Conservation (phyloP, 1,284 basidiomycete genomes). For the Trichosporon faecale region DNA sequence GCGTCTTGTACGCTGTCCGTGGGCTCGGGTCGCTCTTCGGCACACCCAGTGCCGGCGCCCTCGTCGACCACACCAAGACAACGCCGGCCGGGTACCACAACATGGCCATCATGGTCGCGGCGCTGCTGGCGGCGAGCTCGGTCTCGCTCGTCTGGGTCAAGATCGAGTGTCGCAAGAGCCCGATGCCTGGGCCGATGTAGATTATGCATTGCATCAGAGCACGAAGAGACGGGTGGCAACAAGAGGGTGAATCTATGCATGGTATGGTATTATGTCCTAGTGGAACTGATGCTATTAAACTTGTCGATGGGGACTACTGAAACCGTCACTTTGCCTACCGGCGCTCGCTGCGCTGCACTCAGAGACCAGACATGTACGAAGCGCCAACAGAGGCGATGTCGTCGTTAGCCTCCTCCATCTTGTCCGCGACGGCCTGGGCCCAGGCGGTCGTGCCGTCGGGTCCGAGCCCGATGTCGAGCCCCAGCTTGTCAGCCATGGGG, state of each 20-base stretch:
- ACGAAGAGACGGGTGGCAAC: not conserved
- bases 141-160: slow-evolving; percentile 23
- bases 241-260: slow-evolving; percentile 5
- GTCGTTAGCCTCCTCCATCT: slow-evolving; percentile 14
- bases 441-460: slow-evolving; percentile 30
- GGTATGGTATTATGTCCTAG: not conserved
- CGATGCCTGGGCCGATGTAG: not conserved
- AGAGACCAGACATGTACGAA: not conserved
- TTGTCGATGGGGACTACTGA: too few relatives aligned
- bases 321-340: too few relatives aligned
- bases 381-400: not conserved
- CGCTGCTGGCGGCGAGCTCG: slow-evolving; percentile 18
- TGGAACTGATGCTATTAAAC: not conserved
- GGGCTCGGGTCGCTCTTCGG: slow-evolving; percentile 36
- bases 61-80: slow-evolving; percentile 15
- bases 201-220: not conserved
- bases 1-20: slow-evolving; percentile 34
- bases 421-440: slow-evolving; percentile 21
- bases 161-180: slow-evolving; percentile 1
- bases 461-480: slow-evolving; percentile 34
- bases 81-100: slow-evolving; percentile 15
- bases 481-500: slow-evolving; percentile 32
- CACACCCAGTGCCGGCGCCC: slow-evolving; percentile 31
- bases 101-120: slow-evolving; percentile 23
- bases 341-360: not conserved